phyloP scores from a whole-genome alignment of 306 rosid genomes.

The Castanea sativa region DNA sequence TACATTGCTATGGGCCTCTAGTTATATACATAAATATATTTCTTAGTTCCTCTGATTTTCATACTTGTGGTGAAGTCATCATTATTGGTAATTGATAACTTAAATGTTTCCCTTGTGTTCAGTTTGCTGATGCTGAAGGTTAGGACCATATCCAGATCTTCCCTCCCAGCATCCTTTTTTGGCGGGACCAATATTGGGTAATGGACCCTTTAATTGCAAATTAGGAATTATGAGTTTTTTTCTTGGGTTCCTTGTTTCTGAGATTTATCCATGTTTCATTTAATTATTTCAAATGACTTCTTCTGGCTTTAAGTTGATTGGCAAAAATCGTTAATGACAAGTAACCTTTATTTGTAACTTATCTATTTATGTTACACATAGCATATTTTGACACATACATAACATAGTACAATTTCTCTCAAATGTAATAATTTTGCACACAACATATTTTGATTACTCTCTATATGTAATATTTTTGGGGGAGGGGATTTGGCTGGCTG shows the following conservation, averaged over 20 bases:
- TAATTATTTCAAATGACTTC: background rate
- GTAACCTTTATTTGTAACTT: background rate
- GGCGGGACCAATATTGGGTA: conserved; percentile 1
- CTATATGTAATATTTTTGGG: background rate
- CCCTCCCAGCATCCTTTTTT: background rate
- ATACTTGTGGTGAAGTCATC: background rate
- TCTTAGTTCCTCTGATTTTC: background rate
- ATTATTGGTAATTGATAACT: background rate
- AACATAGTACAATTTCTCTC: background rate
- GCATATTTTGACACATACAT: background rate
- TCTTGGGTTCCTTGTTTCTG: background rate
- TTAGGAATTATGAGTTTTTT: background rate
- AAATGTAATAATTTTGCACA: background rate
- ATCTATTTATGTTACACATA: background rate
- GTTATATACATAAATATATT: background rate
- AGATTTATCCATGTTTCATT: background rate
- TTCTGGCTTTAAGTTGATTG: background rate
- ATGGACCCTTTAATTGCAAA: background rate
- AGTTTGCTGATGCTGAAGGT: conserved; percentile 11
- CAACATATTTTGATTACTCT: background rate
- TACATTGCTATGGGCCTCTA: background rate
- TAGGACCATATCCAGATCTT: conserved; percentile 2
- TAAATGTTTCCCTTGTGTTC: background rate
- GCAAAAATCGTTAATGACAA: background rate
- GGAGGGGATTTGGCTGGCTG: background rate